Evolutionary conservation across 2,329 filamentous ascomycete species (phyloP), one percentile per base, ranked within the genome.

Genomic region (Aureobasidium sp.): DNA sequence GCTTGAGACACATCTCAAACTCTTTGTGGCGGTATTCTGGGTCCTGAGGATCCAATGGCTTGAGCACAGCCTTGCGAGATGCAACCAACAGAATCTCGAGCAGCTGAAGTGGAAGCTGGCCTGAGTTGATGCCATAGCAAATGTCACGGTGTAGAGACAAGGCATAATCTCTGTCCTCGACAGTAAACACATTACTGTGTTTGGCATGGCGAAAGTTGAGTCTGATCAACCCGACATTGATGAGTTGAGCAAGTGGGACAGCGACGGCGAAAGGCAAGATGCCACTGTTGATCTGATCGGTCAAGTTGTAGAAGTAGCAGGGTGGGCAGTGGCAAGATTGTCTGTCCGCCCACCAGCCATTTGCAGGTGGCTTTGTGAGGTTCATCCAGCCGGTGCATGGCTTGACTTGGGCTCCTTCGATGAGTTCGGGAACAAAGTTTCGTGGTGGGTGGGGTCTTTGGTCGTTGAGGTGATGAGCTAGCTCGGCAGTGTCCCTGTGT

Each of bases 191-290:
- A 36, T 51, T 25, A 2, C 5, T 17, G n/a, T 60, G 57, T n/a
- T 42, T 17, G 6, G 44, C 1, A 14, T 60, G 57, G 5, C 27
- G 31, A 25, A 51, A 60, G 36, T 60, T 60, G 22, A 60, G 45
- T 34, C 57, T 41, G 25, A 60, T 60, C 34, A 60, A 36, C 5
- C 57, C 57, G 17, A 60, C 57, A 37, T 60, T 51, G 44, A 60
- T 60, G n/a, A 60, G 45, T 51, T 60, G 57, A 11, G 57, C 44
- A 0, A 60, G 34, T 5, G 57, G 57, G n/a, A 49, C 57, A n/a
- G 57, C 44, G n/a, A 60, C 57, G 2, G 36, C 0, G 7, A 60
- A 51, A 1, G 57, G 57, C 45, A 60, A 36, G 5, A 12, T 15
- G 11, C 45, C 45, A 17, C 12, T 31, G 57, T 60, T 51, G 11